Percentiles rank a stretch among this genome's conserved stretches.
These are phyloP conservation scores for Syzygium jambos DNA, from an alignment of 345 rosid genomes.

Conservation along the genomic window DNA sequence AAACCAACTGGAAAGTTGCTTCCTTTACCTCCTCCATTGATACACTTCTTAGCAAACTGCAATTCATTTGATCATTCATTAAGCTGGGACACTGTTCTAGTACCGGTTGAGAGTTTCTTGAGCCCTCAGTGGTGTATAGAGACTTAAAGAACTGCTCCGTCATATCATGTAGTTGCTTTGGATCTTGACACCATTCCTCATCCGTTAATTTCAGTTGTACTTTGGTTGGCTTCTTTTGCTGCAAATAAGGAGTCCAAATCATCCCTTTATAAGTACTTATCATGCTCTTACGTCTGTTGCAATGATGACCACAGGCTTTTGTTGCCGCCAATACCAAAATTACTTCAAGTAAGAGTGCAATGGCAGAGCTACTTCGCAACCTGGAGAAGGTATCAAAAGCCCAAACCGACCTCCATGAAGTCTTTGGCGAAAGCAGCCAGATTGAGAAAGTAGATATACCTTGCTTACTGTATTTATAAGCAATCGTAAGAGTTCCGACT, in stretches of 20 bases:
- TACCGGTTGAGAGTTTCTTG: background rate
- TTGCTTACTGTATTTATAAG: slow-evolving; percentile 31
- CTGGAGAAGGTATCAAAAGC: slow-evolving; percentile 21
- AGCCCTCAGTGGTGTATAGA: background rate
- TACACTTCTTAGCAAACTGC: background rate
- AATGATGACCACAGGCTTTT: slow-evolving; percentile 15
- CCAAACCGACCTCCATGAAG: slow-evolving; percentile 15
- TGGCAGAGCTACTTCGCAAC: slow-evolving; percentile 34
- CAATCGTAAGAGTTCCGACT: slow-evolving; percentile 36
- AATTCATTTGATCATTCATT: background rate
- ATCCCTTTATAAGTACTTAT: background rate
- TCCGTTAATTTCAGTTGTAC: background rate
- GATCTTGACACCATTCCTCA: background rate
- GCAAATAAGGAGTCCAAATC: background rate
- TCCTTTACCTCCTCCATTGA: background rate
- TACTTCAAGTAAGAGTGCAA: slow-evolving; percentile 43
- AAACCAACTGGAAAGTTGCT: no score
- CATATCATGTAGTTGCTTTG: no score
- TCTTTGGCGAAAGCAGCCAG: slow-evolving; percentile 15
- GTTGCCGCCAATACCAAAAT: slow-evolving; percentile 35
- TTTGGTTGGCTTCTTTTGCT: background rate
- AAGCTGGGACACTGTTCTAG: background rate
- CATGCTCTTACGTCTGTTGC: background rate
- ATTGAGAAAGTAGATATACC: slow-evolving; percentile 24
- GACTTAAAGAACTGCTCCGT: no score